Percentiles rank a stretch among this genome's conserved stretches.
These are phyloP conservation scores for Dothideomycetes sp. DNA, from an alignment of 2,329 filamentous ascomycete genomes.

Conservation along the genomic window DNA sequence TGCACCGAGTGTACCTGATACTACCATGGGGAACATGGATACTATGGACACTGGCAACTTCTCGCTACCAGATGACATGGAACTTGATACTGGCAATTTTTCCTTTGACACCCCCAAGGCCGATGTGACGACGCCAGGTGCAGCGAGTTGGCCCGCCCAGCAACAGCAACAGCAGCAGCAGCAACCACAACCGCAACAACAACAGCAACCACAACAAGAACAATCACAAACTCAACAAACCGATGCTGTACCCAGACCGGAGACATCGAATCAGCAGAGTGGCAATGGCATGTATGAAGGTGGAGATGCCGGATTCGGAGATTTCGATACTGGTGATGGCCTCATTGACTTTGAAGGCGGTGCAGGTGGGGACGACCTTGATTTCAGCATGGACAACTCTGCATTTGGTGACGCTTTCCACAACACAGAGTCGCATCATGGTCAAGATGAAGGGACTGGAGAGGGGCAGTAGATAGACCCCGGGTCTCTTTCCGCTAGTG, in stretches of 20 bases:
- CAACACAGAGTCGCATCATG: conserved; percentile 33
- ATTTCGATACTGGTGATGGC: conserved; percentile 44
- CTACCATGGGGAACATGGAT: conserved; percentile 14
- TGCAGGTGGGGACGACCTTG: conserved; percentile 48
- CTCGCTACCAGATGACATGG: conserved; percentile 14
- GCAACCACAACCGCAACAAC: conserved; percentile 8
- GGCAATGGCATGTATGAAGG: conserved; percentile 35
- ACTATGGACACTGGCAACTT: conserved; percentile 16
- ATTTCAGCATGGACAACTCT: conserved; percentile 65
- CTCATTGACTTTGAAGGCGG: conserved; percentile 31
- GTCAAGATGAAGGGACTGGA: background rate
- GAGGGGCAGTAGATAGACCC: conserved; percentile 17
- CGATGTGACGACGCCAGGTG: conserved; percentile 3
- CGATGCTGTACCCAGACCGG: conserved; percentile 9
- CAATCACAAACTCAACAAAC: conserved; percentile 8
- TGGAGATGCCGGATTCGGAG: conserved; percentile 40
- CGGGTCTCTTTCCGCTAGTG: too few relatives aligned
- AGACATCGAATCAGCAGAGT: conserved; percentile 9
- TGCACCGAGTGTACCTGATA: background rate
- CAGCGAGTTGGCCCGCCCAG: conserved; percentile 7
- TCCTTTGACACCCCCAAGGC: conserved; percentile 11
- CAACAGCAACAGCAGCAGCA: conserved; percentile 1
- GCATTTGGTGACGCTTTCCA: conserved; percentile 81
- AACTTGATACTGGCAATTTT: conserved; percentile 14
- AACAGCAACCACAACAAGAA: conserved; percentile 4